Base-by-base conservation (phyloP, 2,329 filamentous ascomycete species). In the Fusarium sp. region DNA sequence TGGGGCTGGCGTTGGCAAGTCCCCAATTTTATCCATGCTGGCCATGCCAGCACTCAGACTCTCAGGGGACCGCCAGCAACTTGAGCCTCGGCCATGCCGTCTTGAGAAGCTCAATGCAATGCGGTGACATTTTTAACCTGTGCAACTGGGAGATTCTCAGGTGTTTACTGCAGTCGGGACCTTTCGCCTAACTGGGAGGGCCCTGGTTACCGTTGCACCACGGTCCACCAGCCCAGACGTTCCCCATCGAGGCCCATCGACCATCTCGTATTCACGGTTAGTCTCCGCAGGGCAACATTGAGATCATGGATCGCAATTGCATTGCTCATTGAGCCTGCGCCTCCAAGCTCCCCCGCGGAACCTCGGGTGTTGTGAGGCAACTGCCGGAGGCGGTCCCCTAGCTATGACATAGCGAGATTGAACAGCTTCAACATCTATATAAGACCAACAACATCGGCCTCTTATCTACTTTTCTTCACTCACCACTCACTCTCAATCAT, bases 351-450 rank as follows among this genome's bases (percentile, higher is more conserved):
- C 49, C 34, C 24, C 27, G 24, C 52, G 52, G 52, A 51, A 8
- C 16, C 18, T 44, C 27, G 60, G 45, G 24, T 27, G n/a, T 34
- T 67, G 30, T 25, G 46, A 30, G 43, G 51, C n/a, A 52, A 58
- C 34, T 62, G 38, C 52, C 43, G 40, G 15, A 25, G 57, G 18
- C 25, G 27, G 30, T 65, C 38, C 59, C 43, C 30, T 18, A 44
- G 41, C 25, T 57, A 44, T 67, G 57, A 58, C 43, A 63, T 58
- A 22, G 22, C 47, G 29, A 30, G 29, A 58, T 55, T 55, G 53
- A 38, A 46, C 29, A 20, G 44, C 40, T 52, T 44, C 47, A 38
- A 34, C 16, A n/a, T 65, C 45, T 60, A 70, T 70, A 70, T 68
- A 70, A 71, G 65, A 52, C 29, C n/a, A 29, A 38, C 46, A 16